Evolutionary conservation across 352 stramenopile species (phyloP).

Genomic region (Phytopythium mirpurense): DNA sequence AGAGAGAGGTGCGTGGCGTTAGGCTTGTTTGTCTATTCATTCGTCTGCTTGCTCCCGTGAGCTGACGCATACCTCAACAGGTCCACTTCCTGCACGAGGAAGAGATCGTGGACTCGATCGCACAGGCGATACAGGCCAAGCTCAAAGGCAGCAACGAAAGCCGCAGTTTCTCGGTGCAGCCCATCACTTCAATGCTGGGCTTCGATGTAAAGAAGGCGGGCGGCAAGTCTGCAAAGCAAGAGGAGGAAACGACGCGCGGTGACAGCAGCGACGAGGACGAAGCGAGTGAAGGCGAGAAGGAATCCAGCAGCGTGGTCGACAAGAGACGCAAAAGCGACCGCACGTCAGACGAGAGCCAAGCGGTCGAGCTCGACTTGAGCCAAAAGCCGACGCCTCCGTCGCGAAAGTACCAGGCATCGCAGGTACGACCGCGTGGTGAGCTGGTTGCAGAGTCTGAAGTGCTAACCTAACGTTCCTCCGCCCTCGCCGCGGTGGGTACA

Average conservation of each 20-base stretch:
- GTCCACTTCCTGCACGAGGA: constrained; percentile 96
- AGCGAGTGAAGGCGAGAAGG: constrained; percentile 11
- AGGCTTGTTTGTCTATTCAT: neutral
- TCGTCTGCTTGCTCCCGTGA: too few relatives aligned
- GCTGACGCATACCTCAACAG: constrained; percentile 12
- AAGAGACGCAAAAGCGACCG: constrained; percentile 7
- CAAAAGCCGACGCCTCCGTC: constrained; percentile 47
- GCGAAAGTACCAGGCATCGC: constrained; percentile 63
- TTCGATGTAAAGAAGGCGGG: constrained; percentile 12
- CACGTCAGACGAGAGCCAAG: constrained; percentile 15
- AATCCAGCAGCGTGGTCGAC: constrained; percentile 11
- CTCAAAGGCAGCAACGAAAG: constrained; percentile 89
- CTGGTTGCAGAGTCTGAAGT: neutral
- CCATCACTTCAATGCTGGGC: constrained; percentile 64
- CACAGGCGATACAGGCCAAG: constrained; percentile 69
- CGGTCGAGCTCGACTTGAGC: constrained; percentile 54
- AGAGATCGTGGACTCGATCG: constrained; percentile 83
- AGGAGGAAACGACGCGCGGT: constrained; percentile 26
- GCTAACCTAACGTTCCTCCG: too few relatives aligned
- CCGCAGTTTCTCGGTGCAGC: constrained; percentile 87
- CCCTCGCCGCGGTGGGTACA: too few relatives aligned
- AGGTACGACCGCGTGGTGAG: constrained; percentile 24
- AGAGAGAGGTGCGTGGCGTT: constrained; percentile 75
- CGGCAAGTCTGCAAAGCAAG: constrained; percentile 13
- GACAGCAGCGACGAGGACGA: constrained; percentile 33